Base-by-base conservation (phyloP, 441 rosid species). In the Adansonia rubrostipa region DNA sequence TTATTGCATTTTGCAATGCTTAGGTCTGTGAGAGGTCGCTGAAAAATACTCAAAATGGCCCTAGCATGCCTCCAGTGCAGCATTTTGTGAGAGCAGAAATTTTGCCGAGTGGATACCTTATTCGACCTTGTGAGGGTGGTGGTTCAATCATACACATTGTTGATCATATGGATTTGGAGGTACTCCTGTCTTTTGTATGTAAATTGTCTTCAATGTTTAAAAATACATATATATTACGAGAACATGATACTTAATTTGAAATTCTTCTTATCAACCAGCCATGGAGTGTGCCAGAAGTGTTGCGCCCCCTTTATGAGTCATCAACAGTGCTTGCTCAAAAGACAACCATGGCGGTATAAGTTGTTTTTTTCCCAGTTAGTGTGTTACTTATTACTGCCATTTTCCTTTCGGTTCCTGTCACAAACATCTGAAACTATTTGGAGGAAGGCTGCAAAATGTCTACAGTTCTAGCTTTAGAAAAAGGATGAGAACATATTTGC, bases 1-100 rank as follows among this genome's bases (percentile, higher is more conserved):
- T 54, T 19, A 24, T n/a, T 77, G 22, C 36, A 44, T 56, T 68
- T 77, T 62, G 3, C 15, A 54, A 17, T 79, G 57, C 22, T 63
- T 42, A 60, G 44, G 60, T 66, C 36, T 96, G 99, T 79, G 98
- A 96, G 90, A 87, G 98, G 74, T 96, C 99, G 17, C 94, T 96
- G 51, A 92, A 94, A 83, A 89, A 92, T 80, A 94, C 94, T 22
- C 99, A 96, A 73, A 96, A 93, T 79, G 99, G 99, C 81, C 96
- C 98, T 17, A 91, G 89, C 87, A 93, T 96, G 98, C 97, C 99
- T 75, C 85, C 92, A 33, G 97, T 92, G 79, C 96, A 92, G 87
- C 92, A 92, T 87, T 96, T 94, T 87, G 98, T 94, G 76, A 89
- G 99, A 90, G 99, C 97, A 75, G 98, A 96, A 93, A 90, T 96